A percentile compares a stretch with the other conserved stretches of the same genome.
phyloP scores from a whole-genome alignment of 2,329 filamentous ascomycete species.

The Fusarium oxysporum region DNA sequence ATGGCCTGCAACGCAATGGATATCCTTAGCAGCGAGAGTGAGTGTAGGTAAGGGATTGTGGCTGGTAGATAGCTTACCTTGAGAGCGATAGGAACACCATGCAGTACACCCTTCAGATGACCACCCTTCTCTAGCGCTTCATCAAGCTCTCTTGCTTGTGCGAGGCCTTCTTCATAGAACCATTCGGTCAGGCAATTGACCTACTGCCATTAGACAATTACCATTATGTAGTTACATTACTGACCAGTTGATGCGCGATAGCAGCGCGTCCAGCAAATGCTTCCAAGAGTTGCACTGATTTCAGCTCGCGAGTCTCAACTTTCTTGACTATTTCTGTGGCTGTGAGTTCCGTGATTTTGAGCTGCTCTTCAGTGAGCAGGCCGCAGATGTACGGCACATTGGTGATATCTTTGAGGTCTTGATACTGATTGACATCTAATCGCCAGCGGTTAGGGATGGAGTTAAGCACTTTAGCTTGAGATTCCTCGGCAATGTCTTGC shows the following conservation, averaged over 20 bases:
- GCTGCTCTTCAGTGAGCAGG: neutral
- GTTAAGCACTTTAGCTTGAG: neutral
- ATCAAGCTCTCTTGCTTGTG: neutral
- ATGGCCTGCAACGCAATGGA: neutral
- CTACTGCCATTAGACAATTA: neutral
- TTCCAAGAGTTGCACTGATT: neutral
- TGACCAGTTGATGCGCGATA: neutral
- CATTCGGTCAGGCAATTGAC: neutral
- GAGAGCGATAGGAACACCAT: neutral
- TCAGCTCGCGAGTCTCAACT: neutral
- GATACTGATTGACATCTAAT: neutral
- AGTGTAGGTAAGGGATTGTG: neutral
- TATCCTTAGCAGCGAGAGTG: neutral
- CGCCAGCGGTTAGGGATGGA: neutral
- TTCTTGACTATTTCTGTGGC: neutral
- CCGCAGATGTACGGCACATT: neutral
- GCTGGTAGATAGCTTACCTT: neutral
- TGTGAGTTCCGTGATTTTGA: neutral
- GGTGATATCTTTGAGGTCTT: neutral
- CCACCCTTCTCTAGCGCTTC: neutral
- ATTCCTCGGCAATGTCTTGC: neutral
- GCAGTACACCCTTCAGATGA: neutral
- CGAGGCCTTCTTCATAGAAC: neutral
- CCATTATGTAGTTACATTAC: rapidly evolving
- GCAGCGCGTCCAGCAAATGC: neutral